Evolutionary conservation across 208 protist species (phyloP), one percentile per base, ranked within the genome.

Genomic region (Leishmania gerbilli): DNA sequence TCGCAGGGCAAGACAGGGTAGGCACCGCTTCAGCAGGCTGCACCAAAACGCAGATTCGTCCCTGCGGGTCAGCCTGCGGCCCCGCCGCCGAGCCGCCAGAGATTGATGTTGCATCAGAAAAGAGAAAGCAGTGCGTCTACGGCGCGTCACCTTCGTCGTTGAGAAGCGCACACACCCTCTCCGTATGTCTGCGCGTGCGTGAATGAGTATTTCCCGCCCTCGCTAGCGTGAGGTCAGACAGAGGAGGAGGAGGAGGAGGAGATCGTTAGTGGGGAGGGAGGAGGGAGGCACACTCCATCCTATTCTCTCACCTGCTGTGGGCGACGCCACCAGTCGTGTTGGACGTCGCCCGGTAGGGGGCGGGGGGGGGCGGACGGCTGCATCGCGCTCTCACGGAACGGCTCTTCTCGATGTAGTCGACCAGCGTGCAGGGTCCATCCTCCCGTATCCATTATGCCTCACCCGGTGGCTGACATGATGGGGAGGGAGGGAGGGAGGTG

Each of bases 1-100:
- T n/a, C 75, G 45, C 11, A 74, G 24, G n/a, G 51, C 5, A 0
- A 37, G 53, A 17, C 53, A 77, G 17, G 71, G 81, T 0, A 81
- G 34, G 31, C 77, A 81, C 34, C 77, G 77, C 5, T 56, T 71
- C 40, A 81, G 37, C 24, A 78, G 24, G 0, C 37, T 77, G 31
- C 9, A n/a, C 53, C 55, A 67, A 31, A 53, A 15, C 37, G 74
- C 37, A 34, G 74, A 11, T 19, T 42, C 40, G 2, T 49, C 53
- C 15, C 37, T 37, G 51, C 21, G n/a, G 11, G 1, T 0, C n/a
- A 19, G 47, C 71, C 49, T 62, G 31, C 15, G 15, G 31, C 27
- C 31, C 9, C 49, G 71, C 51, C 31, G 24, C 49, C 45, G 45
- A 31, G 13, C 17, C 51, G 5, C 49, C 17, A 49, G 49, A 21